Percentiles rank a stretch among this genome's conserved stretches.
Evolutionary conservation across 495 filamentous ascomycete genomes (phyloP).

Genomic region (Platismatia glauca): DNA sequence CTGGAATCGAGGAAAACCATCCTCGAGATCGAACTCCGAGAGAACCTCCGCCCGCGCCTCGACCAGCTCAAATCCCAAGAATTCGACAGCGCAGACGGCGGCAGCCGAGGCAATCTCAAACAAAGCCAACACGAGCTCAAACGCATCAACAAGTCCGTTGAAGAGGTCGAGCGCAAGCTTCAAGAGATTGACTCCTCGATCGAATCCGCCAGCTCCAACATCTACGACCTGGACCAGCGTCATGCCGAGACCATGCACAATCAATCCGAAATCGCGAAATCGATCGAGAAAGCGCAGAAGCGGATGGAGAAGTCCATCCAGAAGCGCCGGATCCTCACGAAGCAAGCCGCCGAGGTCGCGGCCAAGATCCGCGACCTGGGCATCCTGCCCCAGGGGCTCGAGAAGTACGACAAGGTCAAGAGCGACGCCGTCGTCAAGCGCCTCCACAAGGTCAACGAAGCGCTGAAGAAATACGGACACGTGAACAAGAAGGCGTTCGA

Average conservation of each 20-base stretch:
- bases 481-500: constrained; percentile 99
- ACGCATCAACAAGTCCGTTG: constrained; percentile 53
- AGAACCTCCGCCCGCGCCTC: constrained; percentile 74
- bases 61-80: constrained; percentile 79
- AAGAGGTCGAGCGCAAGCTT: constrained; percentile 56
- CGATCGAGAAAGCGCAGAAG: constrained; percentile 83
- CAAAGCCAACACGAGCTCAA: constrained; percentile 77
- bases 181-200: constrained; percentile 62
- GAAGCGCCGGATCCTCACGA: constrained; percentile 67
- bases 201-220: constrained; percentile 51
- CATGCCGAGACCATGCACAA: constrained; percentile 57
- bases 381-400: constrained; percentile 87
- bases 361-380: constrained; percentile 88
- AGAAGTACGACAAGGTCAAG: constrained; percentile 73
- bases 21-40: constrained; percentile 76
- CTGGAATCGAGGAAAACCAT: constrained; percentile 69
- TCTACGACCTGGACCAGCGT: constrained; percentile 52
- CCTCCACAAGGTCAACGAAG: constrained; percentile 86
- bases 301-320: constrained; percentile 85
- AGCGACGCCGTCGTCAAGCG: constrained; percentile 73
- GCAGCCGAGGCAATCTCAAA: constrained; percentile 57
- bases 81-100: constrained; percentile 53
- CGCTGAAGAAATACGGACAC: constrained; percentile 89
- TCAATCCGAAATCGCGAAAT: constrained; percentile 65
- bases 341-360: constrained; percentile 67